phyloP scores from a whole-genome alignment of 306 rosid genomes.

The Prosopis cineraria region DNA sequence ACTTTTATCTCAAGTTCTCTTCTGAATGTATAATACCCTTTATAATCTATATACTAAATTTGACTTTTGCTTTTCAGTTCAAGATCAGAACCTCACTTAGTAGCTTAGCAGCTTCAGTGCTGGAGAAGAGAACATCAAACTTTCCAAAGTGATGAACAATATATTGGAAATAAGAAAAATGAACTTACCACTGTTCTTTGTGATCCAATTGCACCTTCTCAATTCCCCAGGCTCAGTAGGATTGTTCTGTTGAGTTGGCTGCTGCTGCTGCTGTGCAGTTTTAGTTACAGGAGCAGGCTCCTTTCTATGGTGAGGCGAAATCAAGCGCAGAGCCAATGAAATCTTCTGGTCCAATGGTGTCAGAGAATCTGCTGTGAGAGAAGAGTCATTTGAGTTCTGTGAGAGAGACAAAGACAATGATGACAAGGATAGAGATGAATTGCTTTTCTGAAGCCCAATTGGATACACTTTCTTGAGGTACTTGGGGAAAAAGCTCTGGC shows the following conservation, averaged over 20 bases:
- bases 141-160: neutral
- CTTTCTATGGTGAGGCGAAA: conserved; percentile 59
- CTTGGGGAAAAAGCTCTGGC: conserved; percentile 55
- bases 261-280: conserved; percentile 48
- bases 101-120: neutral
- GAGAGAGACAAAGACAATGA: conserved; percentile 83
- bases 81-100: neutral
- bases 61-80: neutral
- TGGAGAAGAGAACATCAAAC: neutral
- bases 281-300: conserved; percentile 49
- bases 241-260: conserved; percentile 2
- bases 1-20: neutral
- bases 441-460: conserved; percentile 83
- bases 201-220: conserved; percentile 22
- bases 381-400: conserved; percentile 88
- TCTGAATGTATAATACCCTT: neutral
- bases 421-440: conserved; percentile 70
- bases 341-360: conserved; percentile 72
- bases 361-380: conserved; percentile 63
- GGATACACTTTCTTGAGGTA: conserved; percentile 88
- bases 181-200: conserved; percentile 18
- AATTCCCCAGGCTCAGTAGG: conserved; percentile 15
- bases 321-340: conserved; percentile 69
- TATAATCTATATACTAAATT: neutral
- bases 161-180: neutral